Evolutionary conservation across 1,139 yeast genomes (phyloP).

Genomic region (Hyphopichia burtonii): DNA sequence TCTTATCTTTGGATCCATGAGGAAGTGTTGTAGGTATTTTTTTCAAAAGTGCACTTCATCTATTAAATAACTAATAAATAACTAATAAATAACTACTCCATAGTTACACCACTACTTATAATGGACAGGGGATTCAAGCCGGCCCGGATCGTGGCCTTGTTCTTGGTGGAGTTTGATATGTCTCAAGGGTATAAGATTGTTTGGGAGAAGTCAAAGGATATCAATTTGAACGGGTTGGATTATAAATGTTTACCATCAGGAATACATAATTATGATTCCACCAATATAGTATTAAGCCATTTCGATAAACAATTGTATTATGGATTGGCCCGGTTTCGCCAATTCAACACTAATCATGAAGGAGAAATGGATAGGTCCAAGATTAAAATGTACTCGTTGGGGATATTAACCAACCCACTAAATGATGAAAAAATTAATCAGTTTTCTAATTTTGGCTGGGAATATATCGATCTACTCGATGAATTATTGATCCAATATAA

Average conservation of each 20-base stretch:
- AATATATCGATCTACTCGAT: conserved; percentile 49
- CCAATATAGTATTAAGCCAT: conserved; percentile 41
- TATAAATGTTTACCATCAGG: conserved; percentile 82
- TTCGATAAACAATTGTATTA: conserved; percentile 27
- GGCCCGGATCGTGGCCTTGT: conserved; percentile 41
- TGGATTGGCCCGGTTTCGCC: conserved; percentile 39
- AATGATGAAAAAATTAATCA: conserved; percentile 23
- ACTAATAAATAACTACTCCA: too few relatives aligned
- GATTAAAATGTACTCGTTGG: conserved; percentile 65
- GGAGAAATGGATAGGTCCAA: conserved; percentile 41
- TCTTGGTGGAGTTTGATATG: conserved; percentile 63
- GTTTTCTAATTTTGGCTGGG: conserved; percentile 55
- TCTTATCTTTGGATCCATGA: conserved; percentile 36
- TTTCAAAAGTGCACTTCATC: too few relatives aligned
- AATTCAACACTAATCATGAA: conserved; percentile 18
- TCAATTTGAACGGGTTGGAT: conserved; percentile 50
- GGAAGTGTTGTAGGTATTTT: too few relatives aligned
- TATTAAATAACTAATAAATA: too few relatives aligned
- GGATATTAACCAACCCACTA: conserved; percentile 52
- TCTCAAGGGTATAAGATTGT: conserved; percentile 59
- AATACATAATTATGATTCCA: conserved; percentile 60
- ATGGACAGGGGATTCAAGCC: neutral
- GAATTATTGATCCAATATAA: conserved; percentile 27
- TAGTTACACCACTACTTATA: too few relatives aligned
- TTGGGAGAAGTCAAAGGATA: conserved; percentile 44